These are phyloP conservation scores for Cercophora newfieldiana DNA, from an alignment of 495 filamentous ascomycete species.

Conservation along the genomic window DNA sequence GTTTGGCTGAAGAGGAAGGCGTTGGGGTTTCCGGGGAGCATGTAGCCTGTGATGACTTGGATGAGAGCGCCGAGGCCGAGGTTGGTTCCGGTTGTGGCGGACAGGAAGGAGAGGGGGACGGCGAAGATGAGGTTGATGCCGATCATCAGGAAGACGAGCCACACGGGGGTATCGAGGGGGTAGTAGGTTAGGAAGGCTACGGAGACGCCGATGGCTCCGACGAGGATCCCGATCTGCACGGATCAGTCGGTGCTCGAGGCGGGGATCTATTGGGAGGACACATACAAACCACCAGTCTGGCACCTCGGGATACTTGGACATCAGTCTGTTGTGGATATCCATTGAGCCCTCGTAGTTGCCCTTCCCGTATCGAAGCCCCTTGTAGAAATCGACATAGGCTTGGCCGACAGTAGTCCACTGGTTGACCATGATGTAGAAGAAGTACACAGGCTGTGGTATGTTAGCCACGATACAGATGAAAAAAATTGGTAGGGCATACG, in stretches of 20 bases:
- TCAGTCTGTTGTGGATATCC: slow-evolving; percentile 61
- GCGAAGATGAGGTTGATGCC: slow-evolving; percentile 40
- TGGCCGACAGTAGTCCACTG: slow-evolving; percentile 44
- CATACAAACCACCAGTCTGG: slow-evolving; percentile 62
- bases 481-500: not conserved
- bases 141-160: slow-evolving; percentile 39
- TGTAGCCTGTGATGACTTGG: slow-evolving; percentile 37
- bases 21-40: slow-evolving; percentile 38
- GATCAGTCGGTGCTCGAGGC: not conserved
- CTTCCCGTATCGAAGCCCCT: slow-evolving; percentile 50
- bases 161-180: slow-evolving; percentile 37
- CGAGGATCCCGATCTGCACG: slow-evolving; percentile 33
- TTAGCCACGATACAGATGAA: not conserved
- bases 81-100: slow-evolving; percentile 40
- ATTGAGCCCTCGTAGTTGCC: slow-evolving; percentile 51
- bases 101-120: slow-evolving; percentile 39
- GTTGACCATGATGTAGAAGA: slow-evolving; percentile 57
- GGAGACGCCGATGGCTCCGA: slow-evolving; percentile 51
- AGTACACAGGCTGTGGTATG: slow-evolving; percentile 40
- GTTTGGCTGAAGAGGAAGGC: slow-evolving; percentile 37
- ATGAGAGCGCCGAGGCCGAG: slow-evolving; percentile 34
- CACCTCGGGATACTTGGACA: slow-evolving; percentile 57
- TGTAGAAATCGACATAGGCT: slow-evolving; percentile 38
- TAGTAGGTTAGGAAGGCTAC: slow-evolving; percentile 54
- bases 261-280: not conserved